Evolutionary conservation across 257 asterid genomes (phyloP).

Genomic region (Nicotiana noctiflora): DNA sequence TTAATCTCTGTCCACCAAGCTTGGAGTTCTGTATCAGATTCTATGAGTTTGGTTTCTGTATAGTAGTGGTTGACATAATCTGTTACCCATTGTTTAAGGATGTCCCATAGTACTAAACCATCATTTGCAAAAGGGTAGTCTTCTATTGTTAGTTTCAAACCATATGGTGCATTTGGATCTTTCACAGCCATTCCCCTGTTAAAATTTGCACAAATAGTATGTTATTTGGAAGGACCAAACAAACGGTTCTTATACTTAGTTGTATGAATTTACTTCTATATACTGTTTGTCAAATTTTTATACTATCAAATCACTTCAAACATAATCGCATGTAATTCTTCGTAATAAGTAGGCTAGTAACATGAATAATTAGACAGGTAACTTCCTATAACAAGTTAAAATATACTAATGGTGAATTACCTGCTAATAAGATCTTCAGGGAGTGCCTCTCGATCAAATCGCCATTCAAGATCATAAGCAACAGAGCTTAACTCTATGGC

Average conservation of each 20-base stretch:
- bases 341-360: too few species aligned
- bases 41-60: conserved; percentile 22
- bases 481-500: conserved; percentile 50
- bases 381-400: too few species aligned
- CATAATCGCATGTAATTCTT: too few species aligned
- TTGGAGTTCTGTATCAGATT: conserved; percentile 56
- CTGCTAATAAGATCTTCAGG: conserved; percentile 64
- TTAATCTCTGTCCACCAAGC: conserved; percentile 75
- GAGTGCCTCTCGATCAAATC: conserved; percentile 55
- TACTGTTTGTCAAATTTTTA: too few species aligned
- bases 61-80: conserved; percentile 55
- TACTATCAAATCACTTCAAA: too few species aligned
- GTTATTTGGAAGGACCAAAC: background rate
- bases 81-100: conserved; percentile 58
- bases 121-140: conserved; percentile 82
- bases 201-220: background rate
- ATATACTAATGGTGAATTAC: conserved; percentile 17
- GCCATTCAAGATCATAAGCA: conserved; percentile 61
- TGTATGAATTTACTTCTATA: too few species aligned
- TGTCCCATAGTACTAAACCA: conserved; percentile 69
- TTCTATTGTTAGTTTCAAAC: conserved; percentile 57
- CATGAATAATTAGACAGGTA: too few species aligned
- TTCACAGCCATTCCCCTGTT: conserved; percentile 76
- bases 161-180: conserved; percentile 67
- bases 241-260: too few species aligned